These are phyloP conservation scores for Daedaleopsis nitida DNA, from an alignment of 768 basidiomycete species.

Conservation along the genomic window DNA sequence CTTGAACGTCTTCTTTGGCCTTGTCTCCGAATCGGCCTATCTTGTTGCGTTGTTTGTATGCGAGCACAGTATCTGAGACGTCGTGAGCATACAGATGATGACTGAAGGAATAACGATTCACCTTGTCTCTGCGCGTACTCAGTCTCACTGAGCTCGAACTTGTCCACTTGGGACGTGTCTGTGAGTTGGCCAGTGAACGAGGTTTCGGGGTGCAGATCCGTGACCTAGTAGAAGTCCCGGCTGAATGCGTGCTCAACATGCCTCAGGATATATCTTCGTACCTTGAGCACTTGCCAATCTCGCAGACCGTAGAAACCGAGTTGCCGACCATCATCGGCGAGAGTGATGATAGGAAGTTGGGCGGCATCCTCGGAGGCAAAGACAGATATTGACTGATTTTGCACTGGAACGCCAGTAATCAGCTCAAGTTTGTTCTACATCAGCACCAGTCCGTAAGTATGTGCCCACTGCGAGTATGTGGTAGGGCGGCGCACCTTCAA, in stretches of 20 bases:
- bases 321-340: slow-evolving; percentile 67
- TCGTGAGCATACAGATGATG: neutral
- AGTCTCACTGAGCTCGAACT: slow-evolving; percentile 84
- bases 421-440: slow-evolving; percentile 68
- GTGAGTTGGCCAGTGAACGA: slow-evolving; percentile 83
- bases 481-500: slow-evolving; percentile 65
- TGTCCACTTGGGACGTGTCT: slow-evolving; percentile 85
- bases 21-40: slow-evolving; percentile 85
- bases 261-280: slow-evolving; percentile 27
- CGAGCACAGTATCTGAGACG: slow-evolving; percentile 79
- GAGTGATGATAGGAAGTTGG: slow-evolving; percentile 47
- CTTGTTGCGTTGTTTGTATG: slow-evolving; percentile 84
- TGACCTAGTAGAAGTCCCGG: slow-evolving; percentile 46
- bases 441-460: neutral
- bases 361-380: slow-evolving; percentile 58
- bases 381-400: slow-evolving; percentile 70
- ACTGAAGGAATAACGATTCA: slow-evolving; percentile 31
- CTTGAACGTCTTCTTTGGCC: slow-evolving; percentile 35
- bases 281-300: slow-evolving; percentile 83
- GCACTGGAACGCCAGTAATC: slow-evolving; percentile 85
- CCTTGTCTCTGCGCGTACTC: slow-evolving; percentile 84
- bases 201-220: slow-evolving; percentile 73
- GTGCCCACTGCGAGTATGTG: neutral
- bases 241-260: too few species aligned
- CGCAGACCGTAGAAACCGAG: slow-evolving; percentile 75